phyloP scores from a whole-genome alignment of 208 protist species.

The Acanthamoeba polyphaga region DNA sequence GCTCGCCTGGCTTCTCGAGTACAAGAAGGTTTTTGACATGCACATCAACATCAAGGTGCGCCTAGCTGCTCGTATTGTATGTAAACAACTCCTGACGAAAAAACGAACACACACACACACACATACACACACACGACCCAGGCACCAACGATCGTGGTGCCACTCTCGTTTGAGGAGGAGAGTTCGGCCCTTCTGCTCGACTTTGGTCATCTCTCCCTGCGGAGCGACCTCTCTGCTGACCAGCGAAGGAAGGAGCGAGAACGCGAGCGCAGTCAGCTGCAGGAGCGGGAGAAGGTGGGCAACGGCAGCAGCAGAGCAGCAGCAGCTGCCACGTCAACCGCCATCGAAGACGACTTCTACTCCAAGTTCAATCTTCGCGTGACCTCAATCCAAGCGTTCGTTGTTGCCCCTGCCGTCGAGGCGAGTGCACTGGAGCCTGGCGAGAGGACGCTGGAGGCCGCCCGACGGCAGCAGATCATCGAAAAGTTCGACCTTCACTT shows the following conservation, averaged over 20 bases:
- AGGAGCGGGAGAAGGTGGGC: neutral
- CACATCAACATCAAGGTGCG: conserved; percentile 58
- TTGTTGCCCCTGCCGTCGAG: neutral
- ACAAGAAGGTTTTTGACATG: conserved; percentile 51
- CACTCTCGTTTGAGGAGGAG: conserved; percentile 26
- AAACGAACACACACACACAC: no score
- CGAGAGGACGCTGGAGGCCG: neutral
- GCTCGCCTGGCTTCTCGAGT: conserved; percentile 55
- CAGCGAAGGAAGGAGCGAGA: conserved; percentile 4
- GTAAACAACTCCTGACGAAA: no score
- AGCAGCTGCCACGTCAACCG: neutral
- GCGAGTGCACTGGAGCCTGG: neutral
- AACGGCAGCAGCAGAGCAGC: neutral
- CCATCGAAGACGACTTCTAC: conserved; percentile 67
- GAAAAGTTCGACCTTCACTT: conserved; percentile 61
- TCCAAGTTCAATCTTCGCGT: conserved; percentile 53
- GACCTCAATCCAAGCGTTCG: conserved; percentile 55
- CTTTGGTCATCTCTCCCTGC: conserved; percentile 60
- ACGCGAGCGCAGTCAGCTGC: neutral
- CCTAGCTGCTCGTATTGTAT: neutral
- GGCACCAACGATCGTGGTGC: conserved; percentile 68
- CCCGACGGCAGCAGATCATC: conserved; percentile 46
- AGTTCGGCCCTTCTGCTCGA: conserved; percentile 40
- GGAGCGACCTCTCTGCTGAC: conserved; percentile 54
- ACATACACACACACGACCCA: neutral